Evolutionary conservation across 139 green algal species (phyloP).

Genomic region (Micractinium conductrix): DNA sequence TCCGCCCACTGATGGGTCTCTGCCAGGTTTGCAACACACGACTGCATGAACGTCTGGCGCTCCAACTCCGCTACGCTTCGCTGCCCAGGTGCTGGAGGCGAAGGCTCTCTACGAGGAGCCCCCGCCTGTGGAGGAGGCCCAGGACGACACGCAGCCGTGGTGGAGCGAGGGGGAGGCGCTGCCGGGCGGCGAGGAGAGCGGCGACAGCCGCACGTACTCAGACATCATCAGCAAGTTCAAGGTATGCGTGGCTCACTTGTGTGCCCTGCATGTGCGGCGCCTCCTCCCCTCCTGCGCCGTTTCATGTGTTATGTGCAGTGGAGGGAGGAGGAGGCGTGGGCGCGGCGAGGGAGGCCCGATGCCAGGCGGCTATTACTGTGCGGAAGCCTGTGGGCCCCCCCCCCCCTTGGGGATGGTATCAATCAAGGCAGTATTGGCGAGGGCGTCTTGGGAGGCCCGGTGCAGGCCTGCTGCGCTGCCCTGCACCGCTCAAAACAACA

Average conservation of each 20-base stretch:
- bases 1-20: neutral
- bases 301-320: too few relatives aligned
- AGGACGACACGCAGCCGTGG: slow-evolving; percentile 17
- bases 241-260: neutral
- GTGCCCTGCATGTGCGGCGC: too few relatives aligned
- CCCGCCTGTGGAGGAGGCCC: slow-evolving; percentile 15
- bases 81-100: slow-evolving; percentile 45
- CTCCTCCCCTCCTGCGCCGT: too few relatives aligned
- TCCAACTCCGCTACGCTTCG: too few relatives aligned
- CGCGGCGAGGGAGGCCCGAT: neutral
- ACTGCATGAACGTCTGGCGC: too few relatives aligned
- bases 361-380: too few relatives aligned
- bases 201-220: neutral
- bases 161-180: neutral
- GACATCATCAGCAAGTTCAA: neutral
- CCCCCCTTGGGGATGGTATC: too few relatives aligned
- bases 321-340: too few relatives aligned
- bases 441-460: too few relatives aligned
- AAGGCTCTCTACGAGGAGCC: slow-evolving; percentile 31
- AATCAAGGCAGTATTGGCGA: too few relatives aligned
- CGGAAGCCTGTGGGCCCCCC: too few relatives aligned
- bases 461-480: too few relatives aligned
- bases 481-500: neutral
- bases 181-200: neutral
- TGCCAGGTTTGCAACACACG: neutral